phyloP scores from a whole-genome alignment of 106 monocot species.

The Platanthera guangdongensis region DNA sequence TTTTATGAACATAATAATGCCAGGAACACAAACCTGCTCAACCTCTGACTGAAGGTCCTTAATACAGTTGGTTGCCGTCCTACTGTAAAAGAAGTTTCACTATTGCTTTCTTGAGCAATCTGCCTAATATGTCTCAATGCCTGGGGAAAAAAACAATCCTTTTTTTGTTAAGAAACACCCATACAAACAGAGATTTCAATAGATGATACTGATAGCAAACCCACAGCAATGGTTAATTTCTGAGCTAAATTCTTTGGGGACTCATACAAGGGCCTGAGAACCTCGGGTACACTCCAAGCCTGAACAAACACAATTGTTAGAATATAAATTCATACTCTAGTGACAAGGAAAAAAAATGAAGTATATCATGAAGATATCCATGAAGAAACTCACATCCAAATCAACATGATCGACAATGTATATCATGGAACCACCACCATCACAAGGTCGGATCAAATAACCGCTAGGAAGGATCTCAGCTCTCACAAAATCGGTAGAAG shows the following conservation, averaged over 20 bases:
- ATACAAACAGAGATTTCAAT: background rate
- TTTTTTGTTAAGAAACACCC: background rate
- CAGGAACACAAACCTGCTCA: conserved; percentile 40
- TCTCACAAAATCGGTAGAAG: conserved; percentile 59
- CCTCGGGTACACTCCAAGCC: conserved; percentile 88
- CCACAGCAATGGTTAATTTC: conserved; percentile 75
- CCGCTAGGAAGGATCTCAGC: conserved; percentile 88
- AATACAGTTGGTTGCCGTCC: conserved; percentile 67
- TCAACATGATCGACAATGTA: conserved; percentile 96
- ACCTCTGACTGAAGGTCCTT: conserved; percentile 64
- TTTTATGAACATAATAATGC: background rate
- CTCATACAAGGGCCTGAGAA: conserved; percentile 77
- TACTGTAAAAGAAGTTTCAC: conserved; percentile 56
- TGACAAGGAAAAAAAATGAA: background rate
- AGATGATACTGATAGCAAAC: background rate
- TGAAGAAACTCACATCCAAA: conserved; percentile 48
- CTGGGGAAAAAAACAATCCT: conserved; percentile 18
- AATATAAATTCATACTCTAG: background rate
- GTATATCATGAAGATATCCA: background rate
- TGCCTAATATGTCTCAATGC: conserved; percentile 71
- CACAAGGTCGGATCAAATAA: conserved; percentile 81
- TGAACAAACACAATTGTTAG: conserved; percentile 11
- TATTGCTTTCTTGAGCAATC: conserved; percentile 62
- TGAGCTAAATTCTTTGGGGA: conserved; percentile 76
- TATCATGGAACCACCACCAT: conserved; percentile 92